Base-by-base conservation (phyloP, 2,329 filamentous ascomycete genomes). In the Arthrobotrys conoides region DNA sequence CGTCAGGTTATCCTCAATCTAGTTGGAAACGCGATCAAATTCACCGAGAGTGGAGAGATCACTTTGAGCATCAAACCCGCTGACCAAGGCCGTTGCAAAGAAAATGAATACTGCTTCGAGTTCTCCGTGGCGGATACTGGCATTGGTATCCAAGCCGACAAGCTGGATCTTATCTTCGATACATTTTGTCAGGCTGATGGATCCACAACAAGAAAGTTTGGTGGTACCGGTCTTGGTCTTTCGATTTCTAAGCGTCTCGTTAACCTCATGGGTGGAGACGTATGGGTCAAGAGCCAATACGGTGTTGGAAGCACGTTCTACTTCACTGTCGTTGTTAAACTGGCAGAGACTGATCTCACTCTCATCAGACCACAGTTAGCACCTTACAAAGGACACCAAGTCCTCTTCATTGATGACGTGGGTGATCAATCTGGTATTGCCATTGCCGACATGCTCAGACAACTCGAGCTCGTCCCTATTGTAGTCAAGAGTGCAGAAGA, bases 181-280 rank as follows among this genome's bases (percentile, higher is more conserved):
- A 98, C 95, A 0, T 98, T 98, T 90, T 95, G 97, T 85, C 96
- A 98, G 86, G 96, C 96, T 20, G 96, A 98, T 84, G 95, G 95
- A 44, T 97, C 94, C 38, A 98, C 96, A 84, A 98, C 95, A 0
- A 80, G 82, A 82, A 96, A 96, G 84, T 98, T 98, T 84, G 95
- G 95, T 82, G 95, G 95, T 82, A 98, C 96, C 5, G 95, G 95
- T 81, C 89, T 98, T 9, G 95, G 95, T 81, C 86, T 98, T 27
- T 97, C 95, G 16, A 98, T 98, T 83, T 98, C 95, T 30, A 96
- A 97, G 86, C 90, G 94, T 81, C 88, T 98, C 33, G 95, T 98
- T 70, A 97, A 94, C 81, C 88, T 98, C 76, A 98, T 98, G 95
- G 93, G 94, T 80, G 95, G 95, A 84, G 93, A 95, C 83, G 92